These are phyloP conservation scores for Hypoxylon sp. DNA, from an alignment of 2,329 filamentous ascomycete species.

Conservation along the genomic window DNA sequence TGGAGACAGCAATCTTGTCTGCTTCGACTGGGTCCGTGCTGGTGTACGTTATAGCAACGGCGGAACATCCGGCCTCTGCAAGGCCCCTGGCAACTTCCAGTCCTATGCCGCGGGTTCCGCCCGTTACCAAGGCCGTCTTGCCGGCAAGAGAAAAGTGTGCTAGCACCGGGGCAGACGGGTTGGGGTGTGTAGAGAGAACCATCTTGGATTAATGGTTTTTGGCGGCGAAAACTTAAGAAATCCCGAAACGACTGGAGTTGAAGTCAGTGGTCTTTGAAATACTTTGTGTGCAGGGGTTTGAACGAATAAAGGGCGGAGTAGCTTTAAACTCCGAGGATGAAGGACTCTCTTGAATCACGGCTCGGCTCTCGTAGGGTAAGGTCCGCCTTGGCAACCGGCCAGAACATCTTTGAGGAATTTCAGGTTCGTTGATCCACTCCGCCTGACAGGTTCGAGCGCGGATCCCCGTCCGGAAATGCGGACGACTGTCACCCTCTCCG, in stretches of 20 bases:
- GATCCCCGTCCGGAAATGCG: not conserved
- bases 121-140: not conserved
- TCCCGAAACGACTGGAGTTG: not conserved
- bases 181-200: not conserved
- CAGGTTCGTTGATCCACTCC: not conserved
- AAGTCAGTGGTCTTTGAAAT: not conserved
- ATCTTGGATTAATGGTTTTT: not conserved
- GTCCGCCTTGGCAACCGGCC: not conserved
- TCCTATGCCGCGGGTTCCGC: not conserved
- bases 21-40: not conserved
- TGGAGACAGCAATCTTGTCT: not conserved
- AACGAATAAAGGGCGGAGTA: not conserved
- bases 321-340: not conserved
- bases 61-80: not conserved
- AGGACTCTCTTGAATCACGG: not conserved
- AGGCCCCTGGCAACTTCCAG: not conserved
- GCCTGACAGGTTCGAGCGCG: not conserved
- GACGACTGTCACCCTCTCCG: not conserved
- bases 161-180: not conserved
- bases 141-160: not conserved
- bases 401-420: not conserved
- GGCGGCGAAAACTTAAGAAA: not conserved
- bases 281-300: not conserved
- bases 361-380: not conserved
- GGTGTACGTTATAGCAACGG: not conserved